These are phyloP conservation scores for Lithospermum erythrorhizon DNA, from an alignment of 257 asterid genomes.

Conservation along the genomic window DNA sequence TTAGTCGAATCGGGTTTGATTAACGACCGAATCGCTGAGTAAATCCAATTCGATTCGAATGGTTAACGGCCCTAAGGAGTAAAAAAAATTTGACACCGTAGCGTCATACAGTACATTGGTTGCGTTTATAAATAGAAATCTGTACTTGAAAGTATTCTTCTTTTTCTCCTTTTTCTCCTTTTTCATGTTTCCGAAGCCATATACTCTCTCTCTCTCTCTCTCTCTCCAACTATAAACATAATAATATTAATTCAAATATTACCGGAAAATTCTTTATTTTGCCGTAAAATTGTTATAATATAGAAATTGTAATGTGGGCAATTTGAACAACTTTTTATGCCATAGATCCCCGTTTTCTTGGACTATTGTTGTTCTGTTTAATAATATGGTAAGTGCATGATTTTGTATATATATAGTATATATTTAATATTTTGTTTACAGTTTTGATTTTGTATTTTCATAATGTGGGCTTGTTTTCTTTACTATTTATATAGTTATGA, in stretches of 20 bases:
- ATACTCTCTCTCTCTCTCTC: constrained; percentile 17
- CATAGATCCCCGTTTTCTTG: constrained; percentile 32
- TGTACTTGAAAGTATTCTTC: constrained; percentile 21
- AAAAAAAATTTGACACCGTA: not conserved
- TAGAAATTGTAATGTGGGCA: too few relatives aligned
- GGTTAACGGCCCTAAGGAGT: too few relatives aligned
- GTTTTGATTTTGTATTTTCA: constrained; percentile 1
- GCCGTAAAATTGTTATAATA: not conserved
- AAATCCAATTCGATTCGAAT: too few relatives aligned
- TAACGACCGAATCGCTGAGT: too few relatives aligned
- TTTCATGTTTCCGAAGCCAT: constrained; percentile 45
- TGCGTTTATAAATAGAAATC: constrained; percentile 17
- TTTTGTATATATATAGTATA: not conserved
- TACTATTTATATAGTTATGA: too few relatives aligned
- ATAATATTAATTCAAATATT: not conserved
- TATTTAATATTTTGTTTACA: not conserved
- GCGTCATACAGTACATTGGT: not conserved
- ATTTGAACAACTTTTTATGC: constrained; percentile 30
- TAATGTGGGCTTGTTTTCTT: not conserved
- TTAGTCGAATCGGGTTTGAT: too few relatives aligned
- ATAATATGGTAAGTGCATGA: constrained; percentile 69
- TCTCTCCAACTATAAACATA: constrained; percentile 15
- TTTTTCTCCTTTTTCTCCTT: constrained; percentile 43
- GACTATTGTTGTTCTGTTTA: too few relatives aligned
- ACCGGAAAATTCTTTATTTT: constrained; percentile 32